phyloP scores from a whole-genome alignment of 2,329 filamentous ascomycete genomes.

The Fusarium buharicum region DNA sequence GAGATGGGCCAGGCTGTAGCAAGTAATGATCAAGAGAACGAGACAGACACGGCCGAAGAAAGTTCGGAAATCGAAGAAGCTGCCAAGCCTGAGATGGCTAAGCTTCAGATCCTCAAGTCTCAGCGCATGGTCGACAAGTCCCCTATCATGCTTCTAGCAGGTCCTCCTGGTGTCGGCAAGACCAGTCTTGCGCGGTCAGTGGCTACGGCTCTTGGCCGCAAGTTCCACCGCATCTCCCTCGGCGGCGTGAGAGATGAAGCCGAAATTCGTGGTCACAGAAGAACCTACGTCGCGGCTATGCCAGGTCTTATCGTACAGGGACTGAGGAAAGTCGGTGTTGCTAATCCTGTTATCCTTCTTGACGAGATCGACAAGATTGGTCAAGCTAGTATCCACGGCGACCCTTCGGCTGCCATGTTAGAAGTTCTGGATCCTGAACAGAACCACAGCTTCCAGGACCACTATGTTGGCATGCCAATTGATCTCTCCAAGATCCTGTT shows the following conservation, averaged over 20 bases:
- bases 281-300: conserved; percentile 99
- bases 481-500: conserved; percentile 97
- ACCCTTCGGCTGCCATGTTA: conserved; percentile 96
- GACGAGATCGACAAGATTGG: conserved; percentile 99
- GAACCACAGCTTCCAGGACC: conserved; percentile 93
- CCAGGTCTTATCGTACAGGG: conserved; percentile 94
- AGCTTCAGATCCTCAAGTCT: conserved; percentile 78
- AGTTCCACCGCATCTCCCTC: conserved; percentile 96
- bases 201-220: conserved; percentile 88
- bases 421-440: conserved; percentile 98
- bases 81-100: conserved; percentile 60
- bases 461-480: conserved; percentile 95
- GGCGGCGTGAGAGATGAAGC: conserved; percentile 96
- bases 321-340: conserved; percentile 92
- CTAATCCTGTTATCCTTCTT: conserved; percentile 93
- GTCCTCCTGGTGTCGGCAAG: conserved; percentile 94
- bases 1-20: conserved; percentile 57
- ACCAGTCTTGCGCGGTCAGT: conserved; percentile 94
- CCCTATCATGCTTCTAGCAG: conserved; percentile 91
- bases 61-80: conserved; percentile 43
- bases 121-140: conserved; percentile 94
- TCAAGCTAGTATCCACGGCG: conserved; percentile 89
- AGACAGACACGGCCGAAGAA: conserved; percentile 23
- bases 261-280: conserved; percentile 92
- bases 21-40: conserved; percentile 34